A percentile compares a stretch with the other conserved stretches of the same genome.
Conservation (phyloP, 495 filamentous ascomycete genomes). For the Annulohypoxylon maeteangense region DNA sequence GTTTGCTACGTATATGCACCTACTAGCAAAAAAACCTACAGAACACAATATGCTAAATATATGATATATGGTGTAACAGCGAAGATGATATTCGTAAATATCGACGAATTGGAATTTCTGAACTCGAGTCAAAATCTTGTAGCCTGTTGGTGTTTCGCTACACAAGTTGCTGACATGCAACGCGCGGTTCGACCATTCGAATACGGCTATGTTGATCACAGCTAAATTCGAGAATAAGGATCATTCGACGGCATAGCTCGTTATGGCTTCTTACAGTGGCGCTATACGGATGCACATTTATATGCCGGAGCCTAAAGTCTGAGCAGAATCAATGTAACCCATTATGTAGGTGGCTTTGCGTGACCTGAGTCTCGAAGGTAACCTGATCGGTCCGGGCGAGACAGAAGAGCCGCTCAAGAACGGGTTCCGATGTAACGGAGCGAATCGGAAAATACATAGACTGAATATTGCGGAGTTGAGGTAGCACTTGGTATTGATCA, state of each 20-base stretch:
- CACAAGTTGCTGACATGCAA: neutral
- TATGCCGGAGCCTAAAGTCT: neutral
- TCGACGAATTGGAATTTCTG: neutral
- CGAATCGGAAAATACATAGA: slow-evolving; percentile 15
- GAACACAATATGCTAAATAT: neutral
- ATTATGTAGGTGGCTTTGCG: neutral
- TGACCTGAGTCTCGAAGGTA: neutral
- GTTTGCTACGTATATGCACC: neutral
- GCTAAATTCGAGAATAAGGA: neutral
- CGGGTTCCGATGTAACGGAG: neutral
- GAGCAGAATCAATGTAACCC: neutral
- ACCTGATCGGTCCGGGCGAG: neutral
- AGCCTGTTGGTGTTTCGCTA: slow-evolving; percentile 1
- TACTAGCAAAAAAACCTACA: neutral
- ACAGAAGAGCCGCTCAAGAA: neutral
- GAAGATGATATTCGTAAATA: neutral
- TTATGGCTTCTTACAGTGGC: neutral
- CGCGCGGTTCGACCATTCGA: neutral
- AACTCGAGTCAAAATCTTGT: neutral
- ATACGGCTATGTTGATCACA: neutral
- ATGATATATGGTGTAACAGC: too few relatives aligned
- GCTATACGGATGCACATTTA: neutral
- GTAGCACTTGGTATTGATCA: slow-evolving; percentile 34
- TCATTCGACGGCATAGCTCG: neutral
- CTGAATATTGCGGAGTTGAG: neutral